Evolutionary conservation across 1,284 basidiomycete genomes (phyloP).

Genomic region (Mycosarcoma mackinlayi): DNA sequence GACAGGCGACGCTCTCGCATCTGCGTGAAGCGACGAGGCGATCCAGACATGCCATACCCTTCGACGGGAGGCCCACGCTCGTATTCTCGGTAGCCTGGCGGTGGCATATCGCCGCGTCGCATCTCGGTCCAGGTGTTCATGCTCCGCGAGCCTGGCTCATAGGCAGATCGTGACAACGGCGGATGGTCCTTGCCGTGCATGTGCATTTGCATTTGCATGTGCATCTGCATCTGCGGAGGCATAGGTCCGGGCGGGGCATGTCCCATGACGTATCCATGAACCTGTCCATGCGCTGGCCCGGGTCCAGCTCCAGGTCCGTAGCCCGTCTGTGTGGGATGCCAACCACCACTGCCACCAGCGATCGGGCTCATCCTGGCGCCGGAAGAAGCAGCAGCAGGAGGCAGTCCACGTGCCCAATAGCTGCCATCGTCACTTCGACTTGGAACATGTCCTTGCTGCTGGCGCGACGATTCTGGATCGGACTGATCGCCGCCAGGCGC

Average conservation of each 20-base stretch:
- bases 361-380: conserved; percentile 36
- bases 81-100: conserved; percentile 38
- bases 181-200: conserved; percentile 39
- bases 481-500: conserved; percentile 38
- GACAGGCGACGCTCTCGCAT: conserved; percentile 38
- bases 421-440: conserved; percentile 32
- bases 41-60: conserved; percentile 14
- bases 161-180: conserved; percentile 50
- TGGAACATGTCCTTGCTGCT: conserved; percentile 22
- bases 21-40: conserved; percentile 41
- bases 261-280: conserved; percentile 12
- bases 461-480: conserved; percentile 28
- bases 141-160: conserved; percentile 52
- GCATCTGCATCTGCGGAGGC: conserved; percentile 30
- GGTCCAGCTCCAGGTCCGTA: conserved; percentile 15
- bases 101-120: conserved; percentile 38
- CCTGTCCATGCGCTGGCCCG: conserved; percentile 18
- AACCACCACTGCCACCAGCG: conserved; percentile 25
- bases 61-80: conserved; percentile 20
- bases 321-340: conserved; percentile 30
- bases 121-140: conserved; percentile 45
- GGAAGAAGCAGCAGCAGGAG: conserved; percentile 26
- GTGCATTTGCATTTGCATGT: conserved; percentile 38
- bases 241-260: conserved; percentile 21
- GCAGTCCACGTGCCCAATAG: conserved; percentile 32